These are phyloP conservation scores for Thelonectria blattea DNA, from an alignment of 2,329 filamentous ascomycete genomes.

Conservation along the genomic window DNA sequence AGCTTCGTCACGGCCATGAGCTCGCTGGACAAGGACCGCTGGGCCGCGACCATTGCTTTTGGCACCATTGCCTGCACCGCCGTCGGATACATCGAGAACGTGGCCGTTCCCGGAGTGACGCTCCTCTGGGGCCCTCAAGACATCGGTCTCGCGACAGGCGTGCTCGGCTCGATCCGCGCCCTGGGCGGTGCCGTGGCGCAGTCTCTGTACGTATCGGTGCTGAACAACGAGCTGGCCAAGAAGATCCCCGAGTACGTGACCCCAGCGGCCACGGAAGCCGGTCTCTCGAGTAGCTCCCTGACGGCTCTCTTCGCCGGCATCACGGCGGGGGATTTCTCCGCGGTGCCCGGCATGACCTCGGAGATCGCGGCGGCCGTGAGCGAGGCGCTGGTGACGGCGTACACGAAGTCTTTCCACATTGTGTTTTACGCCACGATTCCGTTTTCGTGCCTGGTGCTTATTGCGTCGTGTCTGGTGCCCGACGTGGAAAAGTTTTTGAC, in stretches of 20 bases:
- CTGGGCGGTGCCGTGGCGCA: conserved; percentile 47
- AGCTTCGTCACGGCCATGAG: conserved; percentile 44
- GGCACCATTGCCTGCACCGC: conserved; percentile 41
- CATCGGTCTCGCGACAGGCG: conserved; percentile 52
- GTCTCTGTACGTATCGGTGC: conserved; percentile 46
- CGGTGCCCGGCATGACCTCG: conserved; percentile 44
- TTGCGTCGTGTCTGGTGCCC: conserved; percentile 46
- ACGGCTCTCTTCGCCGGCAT: conserved; percentile 43
- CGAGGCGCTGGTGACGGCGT: conserved; percentile 47
- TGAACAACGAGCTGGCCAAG: conserved; percentile 44
- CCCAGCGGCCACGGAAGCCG: conserved; percentile 43
- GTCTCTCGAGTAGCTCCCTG: conserved; percentile 42
- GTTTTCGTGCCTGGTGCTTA: conserved; percentile 48
- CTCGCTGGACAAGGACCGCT: conserved; percentile 37
- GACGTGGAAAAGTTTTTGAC: conserved; percentile 52
- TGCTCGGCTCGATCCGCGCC: conserved; percentile 53
- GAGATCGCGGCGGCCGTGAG: conserved; percentile 43
- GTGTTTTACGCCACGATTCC: conserved; percentile 51
- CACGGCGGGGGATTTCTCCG: conserved; percentile 39
- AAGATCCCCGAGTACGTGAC: conserved; percentile 44
- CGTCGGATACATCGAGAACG: conserved; percentile 48
- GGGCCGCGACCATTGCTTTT: conserved; percentile 42
- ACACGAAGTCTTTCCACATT: conserved; percentile 49
- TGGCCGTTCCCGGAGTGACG: conserved; percentile 51
- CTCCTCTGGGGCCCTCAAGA: conserved; percentile 54